Conservation (phyloP, 305 asterid genomes). For the Rubia peregrina region DNA sequence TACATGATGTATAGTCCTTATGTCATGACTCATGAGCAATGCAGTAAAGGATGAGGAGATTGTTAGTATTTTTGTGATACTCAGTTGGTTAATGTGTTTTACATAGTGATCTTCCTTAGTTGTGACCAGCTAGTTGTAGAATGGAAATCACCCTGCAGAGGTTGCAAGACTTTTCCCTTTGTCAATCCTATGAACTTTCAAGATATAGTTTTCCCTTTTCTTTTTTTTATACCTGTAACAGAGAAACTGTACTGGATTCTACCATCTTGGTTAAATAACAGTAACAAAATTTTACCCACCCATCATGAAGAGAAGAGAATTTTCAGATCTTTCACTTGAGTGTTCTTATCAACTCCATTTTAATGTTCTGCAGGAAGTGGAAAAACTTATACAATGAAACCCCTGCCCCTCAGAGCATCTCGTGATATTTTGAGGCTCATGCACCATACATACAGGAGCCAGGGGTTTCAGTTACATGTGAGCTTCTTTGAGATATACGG, state of each 20-base stretch:
- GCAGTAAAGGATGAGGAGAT: neutral
- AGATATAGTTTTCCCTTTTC: neutral
- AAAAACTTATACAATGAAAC: conserved; percentile 96
- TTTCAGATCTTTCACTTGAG: neutral
- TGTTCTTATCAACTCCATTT: neutral
- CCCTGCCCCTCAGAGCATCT: conserved; percentile 87
- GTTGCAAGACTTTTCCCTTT: neutral
- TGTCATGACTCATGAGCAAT: neutral
- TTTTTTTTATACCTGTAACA: neutral
- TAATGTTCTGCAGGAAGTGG: conserved; percentile 72
- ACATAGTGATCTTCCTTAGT: neutral
- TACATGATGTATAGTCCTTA: neutral
- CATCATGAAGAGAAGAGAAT: neutral
- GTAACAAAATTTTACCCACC: neutral
- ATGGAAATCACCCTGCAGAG: neutral
- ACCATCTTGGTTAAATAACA: neutral
- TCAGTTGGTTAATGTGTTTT: neutral
- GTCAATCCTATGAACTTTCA: neutral
- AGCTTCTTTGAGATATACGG: conserved; percentile 99
- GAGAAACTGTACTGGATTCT: conserved; percentile 1
- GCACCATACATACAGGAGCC: conserved; percentile 90
- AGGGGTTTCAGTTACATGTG: conserved; percentile 79
- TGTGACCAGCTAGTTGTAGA: neutral
- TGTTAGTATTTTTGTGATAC: neutral
- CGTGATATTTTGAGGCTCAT: conserved; percentile 92